Evolutionary conservation across 2,329 filamentous ascomycete species (phyloP), one percentile per base, ranked within the genome.

Genomic region (Ophiosphaerella herpotricha): DNA sequence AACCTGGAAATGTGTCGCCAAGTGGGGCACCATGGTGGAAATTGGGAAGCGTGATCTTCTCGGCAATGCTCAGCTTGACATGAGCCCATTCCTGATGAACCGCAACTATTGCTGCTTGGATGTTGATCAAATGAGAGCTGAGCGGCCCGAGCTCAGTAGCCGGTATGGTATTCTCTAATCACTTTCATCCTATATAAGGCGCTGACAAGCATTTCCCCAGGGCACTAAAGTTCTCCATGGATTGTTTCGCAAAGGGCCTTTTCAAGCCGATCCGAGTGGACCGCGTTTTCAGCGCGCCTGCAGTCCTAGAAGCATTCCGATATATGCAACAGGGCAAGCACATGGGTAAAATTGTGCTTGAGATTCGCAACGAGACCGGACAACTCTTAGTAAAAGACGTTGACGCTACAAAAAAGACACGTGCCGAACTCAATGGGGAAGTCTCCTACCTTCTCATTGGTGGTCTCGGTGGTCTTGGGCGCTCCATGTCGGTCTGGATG

Each of bases 1-100:
- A 1, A 77, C 73, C 0, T 82, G 75, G 76, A 54, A 69, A 7
- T 78, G 75, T 36, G 64, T 82, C 1, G 77, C 77, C 1, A 47
- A 57, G 23, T 44, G 37, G 33, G 61, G 61, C 4, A 53, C 18
- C 7, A 48, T 61, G 48, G 41, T 64, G 12, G 61, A 64, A 49
- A 45, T 64, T 23, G 61, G 61, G 5, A 64, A 60, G 45, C 39
- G 43, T 12, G 61, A 63, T 21, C 21, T 63, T 35, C n/a, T 60
- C 2, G 59, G 48, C 11, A 38, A 44, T 11, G 52, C 47, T 18
- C 43, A 8, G 2, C 39, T 50, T 3, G 13, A 42, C 4, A 41
- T 55, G 45, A 35, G 32, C 23, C 42, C 45, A 7, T 55, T 55
- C 38, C 41, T 39, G 2, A 23, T 13, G 3, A 46, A 46, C 13